These are phyloP conservation scores for Rhodotorula sp. DNA, from an alignment of 1,284 basidiomycete genomes.

Conservation along the genomic window DNA sequence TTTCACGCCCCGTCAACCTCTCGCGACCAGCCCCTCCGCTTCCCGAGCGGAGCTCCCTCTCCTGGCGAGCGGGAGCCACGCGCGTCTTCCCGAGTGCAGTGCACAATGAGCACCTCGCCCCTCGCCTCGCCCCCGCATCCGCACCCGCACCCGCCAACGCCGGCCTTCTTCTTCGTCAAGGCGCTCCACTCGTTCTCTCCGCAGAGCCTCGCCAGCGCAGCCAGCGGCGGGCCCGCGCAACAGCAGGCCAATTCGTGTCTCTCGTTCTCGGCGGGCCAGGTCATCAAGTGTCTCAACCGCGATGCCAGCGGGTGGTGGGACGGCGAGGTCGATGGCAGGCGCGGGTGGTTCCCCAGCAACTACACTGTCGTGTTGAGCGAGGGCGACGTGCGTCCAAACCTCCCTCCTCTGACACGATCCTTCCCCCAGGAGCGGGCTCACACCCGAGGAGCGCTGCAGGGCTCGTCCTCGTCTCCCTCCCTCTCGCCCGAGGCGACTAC, in stretches of 20 bases:
- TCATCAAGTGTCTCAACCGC: slow-evolving; percentile 83
- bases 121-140: not conserved
- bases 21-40: too few relatives aligned
- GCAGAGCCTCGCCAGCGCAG: slow-evolving; percentile 21
- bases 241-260: slow-evolving; percentile 63
- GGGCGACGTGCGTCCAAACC: not conserved
- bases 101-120: not conserved
- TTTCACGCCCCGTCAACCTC: too few relatives aligned
- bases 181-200: slow-evolving; percentile 51
- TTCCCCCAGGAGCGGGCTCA: not conserved
- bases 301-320: slow-evolving; percentile 98
- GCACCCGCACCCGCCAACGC: too few relatives aligned
- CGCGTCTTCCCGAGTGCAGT: too few relatives aligned
- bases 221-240: slow-evolving; percentile 19
- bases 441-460: not conserved
- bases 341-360: slow-evolving; percentile 98
- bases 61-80: too few relatives aligned
- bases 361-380: slow-evolving; percentile 49
- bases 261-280: slow-evolving; percentile 81
- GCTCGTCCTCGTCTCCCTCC: not conserved
- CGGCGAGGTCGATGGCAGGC: slow-evolving; percentile 66
- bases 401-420: too few relatives aligned
- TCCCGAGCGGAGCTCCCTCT: too few relatives aligned
- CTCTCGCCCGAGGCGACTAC: slow-evolving; percentile 11
- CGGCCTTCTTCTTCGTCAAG: slow-evolving; percentile 42